A percentile compares a stretch with the other conserved stretches of the same genome.
Evolutionary conservation across 805 yeast genomes (phyloP).

Genomic region (Sungouiella thailandica): DNA sequence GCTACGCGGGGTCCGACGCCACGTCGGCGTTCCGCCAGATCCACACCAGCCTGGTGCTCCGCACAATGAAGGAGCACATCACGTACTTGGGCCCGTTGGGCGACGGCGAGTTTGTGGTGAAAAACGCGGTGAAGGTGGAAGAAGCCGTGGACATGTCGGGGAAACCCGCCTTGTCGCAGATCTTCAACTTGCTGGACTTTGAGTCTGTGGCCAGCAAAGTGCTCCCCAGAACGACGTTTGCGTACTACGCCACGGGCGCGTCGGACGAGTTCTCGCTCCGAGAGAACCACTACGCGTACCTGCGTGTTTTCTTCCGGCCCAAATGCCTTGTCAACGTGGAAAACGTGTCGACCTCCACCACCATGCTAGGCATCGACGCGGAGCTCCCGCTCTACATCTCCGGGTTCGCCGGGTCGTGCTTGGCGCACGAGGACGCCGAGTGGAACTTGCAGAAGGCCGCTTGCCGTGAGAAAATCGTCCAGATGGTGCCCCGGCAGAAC

Average conservation of each 20-base stretch:
- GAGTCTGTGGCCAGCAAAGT: constrained; percentile 5
- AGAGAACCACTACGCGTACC: constrained; percentile 4
- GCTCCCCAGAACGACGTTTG: constrained; percentile 3
- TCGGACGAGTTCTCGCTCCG: constrained; percentile 4
- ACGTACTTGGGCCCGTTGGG: constrained; percentile 4
- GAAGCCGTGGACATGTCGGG: background rate
- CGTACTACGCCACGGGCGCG: constrained; percentile 4
- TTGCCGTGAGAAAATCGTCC: constrained; percentile 3
- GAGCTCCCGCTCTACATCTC: constrained; percentile 6
- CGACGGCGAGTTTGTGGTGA: constrained; percentile 2
- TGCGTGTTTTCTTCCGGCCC: constrained; percentile 5
- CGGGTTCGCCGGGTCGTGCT: constrained; percentile 4
- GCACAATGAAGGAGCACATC: constrained; percentile 2
- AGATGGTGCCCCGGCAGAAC: constrained; percentile 4
- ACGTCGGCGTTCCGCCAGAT: background rate
- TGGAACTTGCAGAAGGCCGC: constrained; percentile 5
- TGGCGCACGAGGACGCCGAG: constrained; percentile 4
- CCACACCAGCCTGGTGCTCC: constrained; percentile 4
- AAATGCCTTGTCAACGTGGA: constrained; percentile 1
- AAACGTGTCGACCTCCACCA: constrained; percentile 2
- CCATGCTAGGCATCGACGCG: constrained; percentile 1
- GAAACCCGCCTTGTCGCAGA: constrained; percentile 3
- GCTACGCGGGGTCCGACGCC: constrained; percentile 4
- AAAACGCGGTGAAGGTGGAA: background rate
- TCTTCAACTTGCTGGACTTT: constrained; percentile 6